Evolutionary conservation across 2,329 filamentous ascomycete species (phyloP).

Genomic region (Microcyclospora tardicrescens): DNA sequence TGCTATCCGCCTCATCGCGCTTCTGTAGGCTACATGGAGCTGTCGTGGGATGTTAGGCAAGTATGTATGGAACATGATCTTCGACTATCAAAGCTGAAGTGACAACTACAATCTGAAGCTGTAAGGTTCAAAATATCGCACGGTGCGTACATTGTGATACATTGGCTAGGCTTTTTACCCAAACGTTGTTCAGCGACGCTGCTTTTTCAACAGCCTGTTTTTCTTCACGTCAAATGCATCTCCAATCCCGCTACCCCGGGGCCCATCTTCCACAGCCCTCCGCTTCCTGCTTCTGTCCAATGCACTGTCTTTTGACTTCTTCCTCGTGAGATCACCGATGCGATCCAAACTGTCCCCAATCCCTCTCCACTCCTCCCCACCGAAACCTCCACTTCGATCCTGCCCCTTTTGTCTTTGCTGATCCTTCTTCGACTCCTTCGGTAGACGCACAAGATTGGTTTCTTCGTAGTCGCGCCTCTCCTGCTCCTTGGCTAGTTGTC

Average conservation of each 20-base stretch:
- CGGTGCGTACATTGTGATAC: no score
- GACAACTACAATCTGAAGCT: no score
- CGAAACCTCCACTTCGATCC: slow-evolving; percentile 48
- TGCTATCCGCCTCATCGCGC: no score
- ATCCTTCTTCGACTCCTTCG: slow-evolving; percentile 80
- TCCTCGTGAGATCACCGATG: slow-evolving; percentile 69
- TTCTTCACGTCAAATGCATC: slow-evolving; percentile 61
- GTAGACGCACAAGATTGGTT: slow-evolving; percentile 76
- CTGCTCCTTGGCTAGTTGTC: slow-evolving; percentile 62
- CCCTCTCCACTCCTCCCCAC: slow-evolving; percentile 86
- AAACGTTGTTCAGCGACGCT: slow-evolving; percentile 17
- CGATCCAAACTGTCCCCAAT: slow-evolving; percentile 75
- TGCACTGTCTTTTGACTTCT: slow-evolving; percentile 46
- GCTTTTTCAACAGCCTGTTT: slow-evolving; percentile 36
- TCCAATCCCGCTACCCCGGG: slow-evolving; percentile 58
- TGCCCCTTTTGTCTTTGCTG: slow-evolving; percentile 44
- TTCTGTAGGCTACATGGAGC: no score
- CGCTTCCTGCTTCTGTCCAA: slow-evolving; percentile 82
- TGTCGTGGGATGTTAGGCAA: no score
- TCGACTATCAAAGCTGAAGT: no score
- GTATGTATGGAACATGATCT: no score
- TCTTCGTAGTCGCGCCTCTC: slow-evolving; percentile 84
- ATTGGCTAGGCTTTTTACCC: no score
- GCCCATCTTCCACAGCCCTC: slow-evolving; percentile 58
- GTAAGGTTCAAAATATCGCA: no score